Evolutionary conservation across 1,284 basidiomycete genomes (phyloP).

Genomic region (Sporisorium reilianum): DNA sequence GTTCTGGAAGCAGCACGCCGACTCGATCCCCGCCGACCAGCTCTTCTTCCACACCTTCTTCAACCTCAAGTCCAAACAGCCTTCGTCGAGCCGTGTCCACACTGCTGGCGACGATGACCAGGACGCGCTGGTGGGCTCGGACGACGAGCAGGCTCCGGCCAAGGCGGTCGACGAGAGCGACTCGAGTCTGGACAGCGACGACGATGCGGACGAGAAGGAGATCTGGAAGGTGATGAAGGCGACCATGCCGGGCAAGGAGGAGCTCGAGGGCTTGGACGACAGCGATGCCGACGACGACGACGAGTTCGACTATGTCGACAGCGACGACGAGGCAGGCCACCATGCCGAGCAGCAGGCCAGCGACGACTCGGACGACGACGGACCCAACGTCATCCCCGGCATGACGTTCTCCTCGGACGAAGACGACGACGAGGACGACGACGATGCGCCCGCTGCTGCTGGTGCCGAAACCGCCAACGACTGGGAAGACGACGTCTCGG

Average conservation of each 20-base stretch:
- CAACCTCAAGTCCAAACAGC: constrained; percentile 63
- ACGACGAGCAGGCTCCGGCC: constrained; percentile 74
- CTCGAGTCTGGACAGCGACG: constrained; percentile 39
- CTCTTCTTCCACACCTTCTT: constrained; percentile 69
- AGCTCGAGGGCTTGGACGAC: constrained; percentile 72
- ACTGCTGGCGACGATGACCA: constrained; percentile 62
- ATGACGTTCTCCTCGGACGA: constrained; percentile 51
- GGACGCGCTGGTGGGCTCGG: constrained; percentile 70
- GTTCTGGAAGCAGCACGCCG: constrained; percentile 81
- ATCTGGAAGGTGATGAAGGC: constrained; percentile 71
- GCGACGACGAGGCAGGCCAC: constrained; percentile 40
- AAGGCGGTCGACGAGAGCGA: constrained; percentile 49
- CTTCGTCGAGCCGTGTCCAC: constrained; percentile 20
- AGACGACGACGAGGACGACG: constrained; percentile 21
- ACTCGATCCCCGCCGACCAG: constrained; percentile 85
- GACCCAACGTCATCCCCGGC: constrained; percentile 36
- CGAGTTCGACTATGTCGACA: constrained; percentile 53
- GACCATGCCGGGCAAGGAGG: constrained; percentile 73
- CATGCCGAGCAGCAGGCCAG: constrained; percentile 37
- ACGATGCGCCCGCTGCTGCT: no score
- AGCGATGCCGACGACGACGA: constrained; percentile 50
- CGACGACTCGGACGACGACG: constrained; percentile 46
- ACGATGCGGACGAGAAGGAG: constrained; percentile 67
- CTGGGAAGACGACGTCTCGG: constrained; percentile 42
- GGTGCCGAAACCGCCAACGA: constrained; percentile 16